These are phyloP conservation scores for Salix exigua DNA, from an alignment of 345 rosid species.

Conservation along the genomic window DNA sequence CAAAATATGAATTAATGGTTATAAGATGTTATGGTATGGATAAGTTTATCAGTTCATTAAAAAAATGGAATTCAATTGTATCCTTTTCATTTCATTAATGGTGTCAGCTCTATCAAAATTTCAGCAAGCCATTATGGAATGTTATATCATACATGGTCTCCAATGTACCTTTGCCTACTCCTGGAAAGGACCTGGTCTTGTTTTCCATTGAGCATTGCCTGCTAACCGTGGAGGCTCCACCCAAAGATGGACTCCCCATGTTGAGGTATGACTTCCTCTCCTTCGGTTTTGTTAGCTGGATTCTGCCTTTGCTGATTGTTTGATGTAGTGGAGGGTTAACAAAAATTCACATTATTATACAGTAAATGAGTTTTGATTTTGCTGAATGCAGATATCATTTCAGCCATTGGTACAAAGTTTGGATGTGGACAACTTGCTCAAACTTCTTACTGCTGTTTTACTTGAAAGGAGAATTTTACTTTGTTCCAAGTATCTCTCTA, in stretches of 20 bases:
- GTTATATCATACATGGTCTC: slow-evolving; percentile 36
- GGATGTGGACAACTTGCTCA: slow-evolving; percentile 91
- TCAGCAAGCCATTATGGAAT: slow-evolving; percentile 90
- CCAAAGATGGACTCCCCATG: slow-evolving; percentile 92
- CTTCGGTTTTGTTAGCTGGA: background rate
- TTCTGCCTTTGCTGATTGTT: slow-evolving; percentile 13
- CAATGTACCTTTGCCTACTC: slow-evolving; percentile 8
- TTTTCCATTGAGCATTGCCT: slow-evolving; percentile 83
- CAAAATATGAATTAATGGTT: no score
- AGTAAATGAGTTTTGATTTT: background rate
- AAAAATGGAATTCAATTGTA: no score
- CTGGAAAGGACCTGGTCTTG: slow-evolving; percentile 87
- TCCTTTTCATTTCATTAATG: no score
- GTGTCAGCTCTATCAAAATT: no score
- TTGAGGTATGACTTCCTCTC: slow-evolving; percentile 59
- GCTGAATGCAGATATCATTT: no score
- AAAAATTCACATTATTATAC: background rate
- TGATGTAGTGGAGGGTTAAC: background rate
- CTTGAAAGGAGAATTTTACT: slow-evolving; percentile 92
- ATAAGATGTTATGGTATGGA: no score
- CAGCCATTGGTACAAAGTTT: slow-evolving; percentile 55
- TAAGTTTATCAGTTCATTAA: background rate
- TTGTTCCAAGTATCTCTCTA: slow-evolving; percentile 77
- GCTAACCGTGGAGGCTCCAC: slow-evolving; percentile 89
- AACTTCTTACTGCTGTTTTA: slow-evolving; percentile 82